Evolutionary conservation across 2,329 filamentous ascomycete species (phyloP), one percentile per base, ranked within the genome.

Genomic region (Coniochaeta sp.): DNA sequence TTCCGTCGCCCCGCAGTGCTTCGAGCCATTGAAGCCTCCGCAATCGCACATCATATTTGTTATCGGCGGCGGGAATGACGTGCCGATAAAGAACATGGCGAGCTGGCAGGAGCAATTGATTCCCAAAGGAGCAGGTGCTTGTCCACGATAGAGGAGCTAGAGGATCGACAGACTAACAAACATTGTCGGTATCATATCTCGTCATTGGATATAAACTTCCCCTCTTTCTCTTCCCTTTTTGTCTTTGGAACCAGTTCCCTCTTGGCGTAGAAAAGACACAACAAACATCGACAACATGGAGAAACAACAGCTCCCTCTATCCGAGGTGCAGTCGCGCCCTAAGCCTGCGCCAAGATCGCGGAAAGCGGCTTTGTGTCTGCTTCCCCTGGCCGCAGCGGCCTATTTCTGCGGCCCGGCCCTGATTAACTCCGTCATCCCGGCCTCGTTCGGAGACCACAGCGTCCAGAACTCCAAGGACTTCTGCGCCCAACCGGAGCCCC

Each of bases 401-500:
- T 48, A 48, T 26, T 22, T 48, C 26, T 48, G 24, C 18, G 45
- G 45, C 2, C 45, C 45, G n/a, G 16, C 45, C 3, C 24, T 48
- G 24, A 4, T 48, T 14, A 9, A 13, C 6, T 30, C 45, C 10
- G 45, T 48, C 26, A 26, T n/a, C 3, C 26, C 45, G n/a, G 24
- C 16, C 9, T 18, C 26, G 10, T 4, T 48, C n/a, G 27, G 26
- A 24, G 26, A 22, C n/a, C 24, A 28, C 3, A 20, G 18, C n/a
- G 26, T 30, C 22, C 22, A 46, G 13, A n/a, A 26, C 12, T 22
- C 27, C 28, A 46, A 47, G 24, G 46, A 52, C 32, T 51, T 33
- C n/a, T 65, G 63, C 50, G 48, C 52, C 3, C 63, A 64, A 28
- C 56, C 60, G 1, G 56, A 57, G 1, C 52, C 60, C 2, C 51